Percentiles rank a stretch among this genome's conserved stretches.
Evolutionary conservation across 345 rosid genomes (phyloP).

Genomic region (Viola odorata): DNA sequence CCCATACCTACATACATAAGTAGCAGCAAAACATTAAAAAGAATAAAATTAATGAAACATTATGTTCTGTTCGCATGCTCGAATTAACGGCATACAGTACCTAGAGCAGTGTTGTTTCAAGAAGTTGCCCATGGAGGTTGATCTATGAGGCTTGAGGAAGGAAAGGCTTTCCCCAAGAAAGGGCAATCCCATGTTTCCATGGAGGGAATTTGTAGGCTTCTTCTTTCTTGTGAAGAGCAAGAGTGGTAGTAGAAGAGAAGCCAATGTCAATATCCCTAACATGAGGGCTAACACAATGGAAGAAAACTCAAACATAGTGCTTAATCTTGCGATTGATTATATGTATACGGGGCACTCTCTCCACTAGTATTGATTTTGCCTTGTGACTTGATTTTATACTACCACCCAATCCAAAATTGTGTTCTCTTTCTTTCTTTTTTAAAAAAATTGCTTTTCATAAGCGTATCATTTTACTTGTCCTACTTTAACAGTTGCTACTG

Average conservation of each 20-base stretch:
- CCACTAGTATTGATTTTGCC: no score
- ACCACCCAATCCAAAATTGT: no score
- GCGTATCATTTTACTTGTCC: no score
- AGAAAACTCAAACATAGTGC: conserved; percentile 12
- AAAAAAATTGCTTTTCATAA: no score
- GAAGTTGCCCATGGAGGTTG: conserved; percentile 60
- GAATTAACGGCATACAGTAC: conserved; percentile 14
- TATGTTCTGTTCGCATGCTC: no score
- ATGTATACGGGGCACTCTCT: no score
- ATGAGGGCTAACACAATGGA: conserved; percentile 11
- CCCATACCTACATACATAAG: conserved; percentile 46
- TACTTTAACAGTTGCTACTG: no score
- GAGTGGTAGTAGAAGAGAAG: conserved; percentile 8
- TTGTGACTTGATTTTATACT: no score
- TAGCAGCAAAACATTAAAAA: neutral
- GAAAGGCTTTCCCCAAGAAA: conserved; percentile 61
- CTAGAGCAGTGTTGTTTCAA: conserved; percentile 57
- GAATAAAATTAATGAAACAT: neutral
- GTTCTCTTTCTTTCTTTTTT: no score
- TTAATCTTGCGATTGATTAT: neutral
- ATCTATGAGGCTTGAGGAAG: conserved; percentile 74
- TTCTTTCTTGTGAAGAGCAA: neutral
- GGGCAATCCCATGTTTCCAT: conserved; percentile 81
- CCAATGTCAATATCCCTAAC: conserved; percentile 20
- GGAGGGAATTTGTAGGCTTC: conserved; percentile 28